Evolutionary conservation across 2,329 filamentous ascomycete species (phyloP).

Genomic region (Chaetoscypha palmicola): DNA sequence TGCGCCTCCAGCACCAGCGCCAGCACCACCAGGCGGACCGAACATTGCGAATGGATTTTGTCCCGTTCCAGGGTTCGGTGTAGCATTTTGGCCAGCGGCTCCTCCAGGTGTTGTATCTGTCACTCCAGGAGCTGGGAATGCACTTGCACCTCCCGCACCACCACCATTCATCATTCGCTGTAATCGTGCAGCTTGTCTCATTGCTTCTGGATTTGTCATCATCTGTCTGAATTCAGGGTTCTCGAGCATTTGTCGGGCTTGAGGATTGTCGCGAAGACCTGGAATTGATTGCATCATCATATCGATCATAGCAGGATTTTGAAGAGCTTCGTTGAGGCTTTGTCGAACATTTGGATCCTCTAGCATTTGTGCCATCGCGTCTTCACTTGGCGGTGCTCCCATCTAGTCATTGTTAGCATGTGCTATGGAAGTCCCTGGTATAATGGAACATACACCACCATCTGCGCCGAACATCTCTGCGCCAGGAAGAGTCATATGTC

Average conservation of each 20-base stretch:
- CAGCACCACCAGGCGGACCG: slow-evolving; percentile 29
- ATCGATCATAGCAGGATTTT: slow-evolving; percentile 90
- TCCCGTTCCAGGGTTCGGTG: slow-evolving; percentile 10
- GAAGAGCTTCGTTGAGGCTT: slow-evolving; percentile 88
- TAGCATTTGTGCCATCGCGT: slow-evolving; percentile 77
- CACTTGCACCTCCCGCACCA: slow-evolving; percentile 36
- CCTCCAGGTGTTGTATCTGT: slow-evolving; percentile 71
- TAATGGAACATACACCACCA: slow-evolving; percentile 65
- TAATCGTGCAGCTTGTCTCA: slow-evolving; percentile 78
- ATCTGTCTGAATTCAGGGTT: slow-evolving; percentile 85
- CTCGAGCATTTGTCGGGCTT: slow-evolving; percentile 76
- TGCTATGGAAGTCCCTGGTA: not conserved
- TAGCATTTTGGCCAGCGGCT: slow-evolving; percentile 29
- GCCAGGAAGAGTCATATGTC: slow-evolving; percentile 81
- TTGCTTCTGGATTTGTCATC: slow-evolving; percentile 83
- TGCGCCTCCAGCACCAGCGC: slow-evolving; percentile 29
- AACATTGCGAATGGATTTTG: slow-evolving; percentile 27
- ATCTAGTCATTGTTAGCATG: slow-evolving; percentile 51
- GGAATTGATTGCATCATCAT: slow-evolving; percentile 93
- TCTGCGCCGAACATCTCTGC: slow-evolving; percentile 88
- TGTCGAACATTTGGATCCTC: slow-evolving; percentile 81
- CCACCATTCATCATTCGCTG: slow-evolving; percentile 56
- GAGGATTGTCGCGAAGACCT: slow-evolving; percentile 63
- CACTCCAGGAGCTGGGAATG: slow-evolving; percentile 84
- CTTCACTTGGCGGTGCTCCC: slow-evolving; percentile 77